phyloP scores from a whole-genome alignment of 208 protist genomes.

The Phytomonas francai region DNA sequence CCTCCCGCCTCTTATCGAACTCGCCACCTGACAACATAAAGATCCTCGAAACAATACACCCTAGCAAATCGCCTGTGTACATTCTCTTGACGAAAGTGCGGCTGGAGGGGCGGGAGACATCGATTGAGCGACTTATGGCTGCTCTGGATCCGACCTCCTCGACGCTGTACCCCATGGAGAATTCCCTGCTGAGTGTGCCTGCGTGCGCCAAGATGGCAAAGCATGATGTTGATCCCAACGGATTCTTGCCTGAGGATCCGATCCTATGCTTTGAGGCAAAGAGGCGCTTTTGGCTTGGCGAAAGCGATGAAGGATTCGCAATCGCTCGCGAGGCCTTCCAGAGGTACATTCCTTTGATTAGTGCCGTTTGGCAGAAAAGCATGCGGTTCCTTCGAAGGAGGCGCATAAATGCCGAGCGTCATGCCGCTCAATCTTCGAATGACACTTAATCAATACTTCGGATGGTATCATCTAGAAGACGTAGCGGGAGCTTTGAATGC shows the following conservation, averaged over 20 bases:
- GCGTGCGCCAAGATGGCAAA: not conserved
- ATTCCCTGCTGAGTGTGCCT: not conserved
- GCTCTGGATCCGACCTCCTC: not conserved
- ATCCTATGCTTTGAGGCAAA: constrained; percentile 12
- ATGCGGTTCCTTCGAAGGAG: not conserved
- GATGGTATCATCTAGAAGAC: not conserved
- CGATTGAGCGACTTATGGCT: constrained; percentile 16
- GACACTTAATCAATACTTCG: not conserved
- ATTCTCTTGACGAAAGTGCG: constrained; percentile 27
- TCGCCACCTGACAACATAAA: constrained; percentile 10
- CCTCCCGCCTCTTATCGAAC: not conserved
- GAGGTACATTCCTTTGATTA: constrained; percentile 22
- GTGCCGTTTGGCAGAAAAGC: constrained; percentile 31
- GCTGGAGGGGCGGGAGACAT: constrained; percentile 14
- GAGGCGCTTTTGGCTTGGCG: constrained; percentile 54
- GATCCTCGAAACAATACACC: constrained; percentile 65
- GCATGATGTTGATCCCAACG: not conserved
- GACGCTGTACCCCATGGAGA: not conserved
- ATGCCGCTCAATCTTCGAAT: not conserved
- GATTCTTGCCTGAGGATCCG: not conserved
- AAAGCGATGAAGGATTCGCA: constrained; percentile 44
- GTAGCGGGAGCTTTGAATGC: not conserved
- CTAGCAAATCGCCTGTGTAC: constrained; percentile 62
- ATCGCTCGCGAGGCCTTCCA: constrained; percentile 39
- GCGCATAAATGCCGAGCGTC: not conserved